phyloP scores from a whole-genome alignment of 1,284 basidiomycete genomes.

The Pseudozyma pruni region DNA sequence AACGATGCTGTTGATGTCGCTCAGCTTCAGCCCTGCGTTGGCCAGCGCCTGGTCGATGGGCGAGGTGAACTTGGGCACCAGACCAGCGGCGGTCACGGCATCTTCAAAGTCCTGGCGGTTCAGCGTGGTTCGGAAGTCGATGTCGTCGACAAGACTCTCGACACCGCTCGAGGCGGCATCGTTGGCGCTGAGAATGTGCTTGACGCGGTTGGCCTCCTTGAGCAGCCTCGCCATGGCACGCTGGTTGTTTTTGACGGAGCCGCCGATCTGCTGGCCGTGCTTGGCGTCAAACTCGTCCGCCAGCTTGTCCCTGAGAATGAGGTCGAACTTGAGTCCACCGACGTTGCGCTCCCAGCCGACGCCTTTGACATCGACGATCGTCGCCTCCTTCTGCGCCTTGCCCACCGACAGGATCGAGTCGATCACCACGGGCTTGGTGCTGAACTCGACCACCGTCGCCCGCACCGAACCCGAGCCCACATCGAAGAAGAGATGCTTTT shows the following conservation, averaged over 20 bases:
- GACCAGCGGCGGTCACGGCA: conserved; percentile 40
- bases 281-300: conserved; percentile 79
- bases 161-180: conserved; percentile 79
- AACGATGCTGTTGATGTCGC: conserved; percentile 85
- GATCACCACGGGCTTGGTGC: conserved; percentile 55
- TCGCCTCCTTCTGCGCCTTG: conserved; percentile 72
- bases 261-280: conserved; percentile 66
- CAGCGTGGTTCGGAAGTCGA: conserved; percentile 86
- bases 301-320: conserved; percentile 83
- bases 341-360: conserved; percentile 82
- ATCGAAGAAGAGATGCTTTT: conserved; percentile 93
- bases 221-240: conserved; percentile 90
- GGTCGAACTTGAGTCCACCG: conserved; percentile 85
- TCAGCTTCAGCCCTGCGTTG: conserved; percentile 77
- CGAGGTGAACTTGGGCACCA: conserved; percentile 46
- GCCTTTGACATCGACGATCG: conserved; percentile 79
- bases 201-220: conserved; percentile 91
- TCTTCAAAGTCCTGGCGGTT: conserved; percentile 81
- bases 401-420: conserved; percentile 71
- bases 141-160: conserved; percentile 88
- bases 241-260: conserved; percentile 72
- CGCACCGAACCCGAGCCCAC: conserved; percentile 87
- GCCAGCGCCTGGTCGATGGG: conserved; percentile 79
- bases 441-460: conserved; percentile 85
- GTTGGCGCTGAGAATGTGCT: conserved; percentile 93